Evolutionary conservation across 805 yeast genomes (phyloP), one percentile per base, ranked within the genome.

Genomic region (Monosporozyma yasuniensis): DNA sequence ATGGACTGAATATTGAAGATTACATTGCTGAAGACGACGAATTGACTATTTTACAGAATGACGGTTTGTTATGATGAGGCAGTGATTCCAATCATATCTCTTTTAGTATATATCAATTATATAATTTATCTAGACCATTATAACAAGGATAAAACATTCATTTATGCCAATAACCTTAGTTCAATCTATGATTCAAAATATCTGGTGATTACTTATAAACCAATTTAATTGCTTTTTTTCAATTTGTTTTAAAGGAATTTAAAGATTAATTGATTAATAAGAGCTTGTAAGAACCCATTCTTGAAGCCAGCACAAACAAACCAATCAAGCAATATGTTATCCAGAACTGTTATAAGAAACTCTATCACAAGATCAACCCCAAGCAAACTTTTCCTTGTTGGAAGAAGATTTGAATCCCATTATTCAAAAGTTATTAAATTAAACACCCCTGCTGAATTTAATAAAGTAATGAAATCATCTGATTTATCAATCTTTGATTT

Each of bases 401-500:
- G 47, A 16, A 45, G 28, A 14, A 42, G 57, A 27, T 47, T 50
- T 14, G 49, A 46, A 38, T 54, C 57, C 5, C 46, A 54, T 22
- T 56, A 56, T 32, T 28, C 60, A 1, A 49, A 54, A 1, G 71
- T 75, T 47, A 58, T 61, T 21, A 73, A 73, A 49, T 54, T 39
- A 39, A 19, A 10, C 8, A 39, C 27, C 42, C 42, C 42, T 39
- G 42, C 12, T 18, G 42, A 39, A 39, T 39, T 39, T 27, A 19
- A 39, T 21, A 39, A 39, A 39, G 42, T 39, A 6, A 39, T 39
- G 16, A 39, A 39, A 11, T 21, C 42, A 19, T 19, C 21, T 52
- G n/a, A 76, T 50, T 63, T 78, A 35, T 70, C 82, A 1, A 69
- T 82, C 2, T 76, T 81, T 46, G 87, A 83, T 61, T 83, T 82